Percentiles rank a stretch among this genome's conserved stretches.
Conservation (phyloP, 2,329 filamentous ascomycete species). For the Arthroderma sp. region DNA sequence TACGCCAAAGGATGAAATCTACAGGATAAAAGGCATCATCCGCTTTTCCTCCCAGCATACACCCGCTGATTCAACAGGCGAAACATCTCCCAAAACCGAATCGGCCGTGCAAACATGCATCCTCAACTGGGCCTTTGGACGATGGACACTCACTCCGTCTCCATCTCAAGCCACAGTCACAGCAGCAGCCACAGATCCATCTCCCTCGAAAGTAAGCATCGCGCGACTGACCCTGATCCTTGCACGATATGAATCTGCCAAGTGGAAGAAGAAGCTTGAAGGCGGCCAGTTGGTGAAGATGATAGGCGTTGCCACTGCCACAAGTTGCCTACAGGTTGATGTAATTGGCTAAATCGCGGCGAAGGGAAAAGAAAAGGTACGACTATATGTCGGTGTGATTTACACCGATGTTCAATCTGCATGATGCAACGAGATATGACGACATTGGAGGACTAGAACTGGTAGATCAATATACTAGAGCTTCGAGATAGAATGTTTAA, state of each 20-base stretch:
- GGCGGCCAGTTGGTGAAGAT: conserved; percentile 25
- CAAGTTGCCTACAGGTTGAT: conserved; percentile 24
- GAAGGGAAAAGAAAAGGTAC: not conserved
- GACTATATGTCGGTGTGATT: not conserved
- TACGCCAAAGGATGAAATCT: conserved; percentile 85
- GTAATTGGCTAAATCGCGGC: conserved; percentile 1
- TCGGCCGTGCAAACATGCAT: conserved; percentile 55
- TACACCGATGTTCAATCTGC: not conserved
- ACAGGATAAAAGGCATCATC: conserved; percentile 74
- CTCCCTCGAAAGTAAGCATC: conserved; percentile 13
- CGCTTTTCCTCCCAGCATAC: conserved; percentile 32
- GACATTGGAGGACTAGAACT: not conserved
- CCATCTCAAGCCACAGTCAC: conserved; percentile 23
- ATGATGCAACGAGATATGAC: not conserved
- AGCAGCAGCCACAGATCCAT: not conserved
- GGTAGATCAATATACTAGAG: not conserved
- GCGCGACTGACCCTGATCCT: conserved; percentile 37
- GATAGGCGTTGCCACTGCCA: not conserved
- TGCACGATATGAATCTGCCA: conserved; percentile 36
- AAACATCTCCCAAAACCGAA: conserved; percentile 21
- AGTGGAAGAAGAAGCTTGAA: conserved; percentile 40
- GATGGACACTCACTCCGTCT: conserved; percentile 73
- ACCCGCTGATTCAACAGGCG: conserved; percentile 38
- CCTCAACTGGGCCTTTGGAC: conserved; percentile 93
- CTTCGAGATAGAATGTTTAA: not conserved